Evolutionary conservation across 2,329 filamentous ascomycete species (phyloP), one percentile per base, ranked within the genome.

Genomic region (Nigrospora oryzae): DNA sequence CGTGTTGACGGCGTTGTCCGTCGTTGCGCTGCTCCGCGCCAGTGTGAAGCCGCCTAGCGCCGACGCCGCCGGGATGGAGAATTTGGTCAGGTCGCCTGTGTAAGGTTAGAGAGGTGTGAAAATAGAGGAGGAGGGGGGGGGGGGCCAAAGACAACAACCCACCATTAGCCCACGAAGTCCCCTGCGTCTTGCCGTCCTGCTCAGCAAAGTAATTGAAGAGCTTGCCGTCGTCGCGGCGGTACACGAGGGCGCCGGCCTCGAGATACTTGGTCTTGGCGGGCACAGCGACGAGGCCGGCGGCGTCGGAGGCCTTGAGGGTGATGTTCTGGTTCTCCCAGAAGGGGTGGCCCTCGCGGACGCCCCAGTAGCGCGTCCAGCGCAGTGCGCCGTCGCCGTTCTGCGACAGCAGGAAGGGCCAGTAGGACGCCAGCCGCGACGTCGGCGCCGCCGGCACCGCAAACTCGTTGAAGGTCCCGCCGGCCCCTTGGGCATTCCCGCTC

Each of bases 11-110:
- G 51, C 47, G 34, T 54, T 49, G 3, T 51, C 8, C 39, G 39
- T 42, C 30, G 46, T 46, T 23, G 50, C 46, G 45, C 47, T 49
- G 28, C 49, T 47, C 23, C 52, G 46, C 17, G 51, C 52, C 3
- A 54, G 51, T 3, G 51, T 42, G 42, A 56, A 56, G n/a, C 49
- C 51, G 8, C 44, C 53, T 6, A 56, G 47, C 12, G 52, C 40
- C 2, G 53, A 42, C 15, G 44, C 31, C 1, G 38, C 45, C 15
- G 52, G 52, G 31, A 56, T 52, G 11, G 36, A n/a, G 40, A 42
- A 15, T 4, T 38, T 14, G n/a, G 40, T 30, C 8, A 42, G 36
- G 30, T 46, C 36, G 23, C 33, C 44, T 42, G 34, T 15, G 23
- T 1, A 15, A 14, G 15, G 11, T 6, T 3, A 12, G 12, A 40